Conservation (phyloP, 768 basidiomycete species). For the Xanthoconium purpureum region DNA sequence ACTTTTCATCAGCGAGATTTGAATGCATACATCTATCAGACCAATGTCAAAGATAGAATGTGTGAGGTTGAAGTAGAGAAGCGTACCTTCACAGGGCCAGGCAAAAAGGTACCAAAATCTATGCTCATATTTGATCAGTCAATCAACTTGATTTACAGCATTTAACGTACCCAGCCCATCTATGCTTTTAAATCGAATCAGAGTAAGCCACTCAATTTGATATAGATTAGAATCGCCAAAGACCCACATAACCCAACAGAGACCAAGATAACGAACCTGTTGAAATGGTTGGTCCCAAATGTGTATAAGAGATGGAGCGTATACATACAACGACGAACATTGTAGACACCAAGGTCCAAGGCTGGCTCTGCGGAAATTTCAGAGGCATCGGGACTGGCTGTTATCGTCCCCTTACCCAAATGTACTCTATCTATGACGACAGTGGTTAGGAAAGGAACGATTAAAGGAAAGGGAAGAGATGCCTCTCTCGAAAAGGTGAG, state of each 20-base stretch:
- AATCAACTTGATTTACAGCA: background rate
- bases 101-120: conserved; percentile 8
- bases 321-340: conserved; percentile 9
- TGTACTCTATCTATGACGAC: conserved; percentile 2
- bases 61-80: background rate
- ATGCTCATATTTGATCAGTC: background rate
- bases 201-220: background rate
- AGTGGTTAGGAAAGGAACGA: too few relatives aligned
- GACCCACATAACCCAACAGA: conserved; percentile 8
- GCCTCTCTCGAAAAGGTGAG: conserved; percentile 11
- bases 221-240: too few relatives aligned
- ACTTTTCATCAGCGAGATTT: background rate
- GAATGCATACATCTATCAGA: conserved; percentile 3
- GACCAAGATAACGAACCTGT: conserved; percentile 13
- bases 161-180: too few relatives aligned
- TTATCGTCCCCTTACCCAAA: conserved; percentile 5
- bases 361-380: background rate
- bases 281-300: too few relatives aligned
- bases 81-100: conserved; percentile 8
- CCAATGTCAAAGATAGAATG: background rate
- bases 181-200: background rate
- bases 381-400: too few relatives aligned
- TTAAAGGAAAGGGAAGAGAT: background rate
- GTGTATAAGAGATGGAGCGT: background rate
- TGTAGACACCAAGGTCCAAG: conserved; percentile 12